Percentiles rank a stretch among this genome's conserved stretches.
Conservation (phyloP, 768 basidiomycete species). For the Collybia mongolica region DNA sequence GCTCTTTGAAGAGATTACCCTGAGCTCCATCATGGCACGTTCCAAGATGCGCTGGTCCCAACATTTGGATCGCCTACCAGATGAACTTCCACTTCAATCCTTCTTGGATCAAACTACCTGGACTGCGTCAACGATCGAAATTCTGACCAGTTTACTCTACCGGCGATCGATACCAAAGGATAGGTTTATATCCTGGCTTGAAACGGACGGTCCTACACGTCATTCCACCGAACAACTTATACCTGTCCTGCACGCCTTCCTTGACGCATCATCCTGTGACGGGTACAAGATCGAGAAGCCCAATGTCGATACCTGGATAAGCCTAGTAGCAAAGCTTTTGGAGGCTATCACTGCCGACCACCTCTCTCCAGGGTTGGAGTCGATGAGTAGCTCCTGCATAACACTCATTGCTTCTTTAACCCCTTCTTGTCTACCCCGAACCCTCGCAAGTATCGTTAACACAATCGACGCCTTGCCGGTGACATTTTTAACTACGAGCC, state of each 20-base stretch:
- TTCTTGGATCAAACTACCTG: slow-evolving; percentile 43
- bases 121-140: slow-evolving; percentile 41
- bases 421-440: slow-evolving; percentile 16
- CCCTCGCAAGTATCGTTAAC: slow-evolving; percentile 21
- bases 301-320: slow-evolving; percentile 24
- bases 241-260: slow-evolving; percentile 41
- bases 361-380: slow-evolving; percentile 12
- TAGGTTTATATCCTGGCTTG: slow-evolving; percentile 40
- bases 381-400: slow-evolving; percentile 24
- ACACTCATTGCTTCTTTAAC: slow-evolving; percentile 23
- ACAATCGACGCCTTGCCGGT: slow-evolving; percentile 23
- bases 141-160: slow-evolving; percentile 46
- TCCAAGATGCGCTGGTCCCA: slow-evolving; percentile 33
- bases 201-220: slow-evolving; percentile 21
- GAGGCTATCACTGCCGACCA: slow-evolving; percentile 11
- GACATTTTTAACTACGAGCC: slow-evolving; percentile 24
- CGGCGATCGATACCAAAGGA: slow-evolving; percentile 22
- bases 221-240: slow-evolving; percentile 29
- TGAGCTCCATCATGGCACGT: slow-evolving; percentile 19
- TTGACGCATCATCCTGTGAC: slow-evolving; percentile 35
- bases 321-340: slow-evolving; percentile 26
- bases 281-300: slow-evolving; percentile 6
- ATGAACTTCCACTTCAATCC: slow-evolving; percentile 23
- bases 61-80: slow-evolving; percentile 16
- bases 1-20: slow-evolving; percentile 8